Conservation (phyloP, 345 rosid species). For the Eucalyptus virginea region DNA sequence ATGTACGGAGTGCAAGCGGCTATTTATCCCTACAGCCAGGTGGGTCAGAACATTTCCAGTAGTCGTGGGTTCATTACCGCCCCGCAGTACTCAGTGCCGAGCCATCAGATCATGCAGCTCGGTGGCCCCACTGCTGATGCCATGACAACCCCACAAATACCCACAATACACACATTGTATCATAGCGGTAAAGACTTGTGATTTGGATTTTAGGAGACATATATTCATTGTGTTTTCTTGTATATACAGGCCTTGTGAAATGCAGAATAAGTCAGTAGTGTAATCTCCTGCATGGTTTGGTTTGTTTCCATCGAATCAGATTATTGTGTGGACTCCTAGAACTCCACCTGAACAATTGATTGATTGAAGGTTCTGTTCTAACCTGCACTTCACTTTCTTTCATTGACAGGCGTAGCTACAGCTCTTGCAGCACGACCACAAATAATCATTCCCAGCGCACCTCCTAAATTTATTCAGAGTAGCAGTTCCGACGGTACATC, state of each 20-base stretch:
- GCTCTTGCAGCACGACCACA: conserved; percentile 54
- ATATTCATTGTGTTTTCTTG: background rate
- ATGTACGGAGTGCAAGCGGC: conserved; percentile 82
- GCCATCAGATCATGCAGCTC: conserved; percentile 64
- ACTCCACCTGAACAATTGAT: background rate
- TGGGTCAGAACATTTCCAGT: conserved; percentile 59
- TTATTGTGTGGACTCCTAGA: background rate
- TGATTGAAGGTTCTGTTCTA: background rate
- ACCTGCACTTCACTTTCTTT: background rate
- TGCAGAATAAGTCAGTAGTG: background rate
- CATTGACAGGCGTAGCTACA: conserved; percentile 27
- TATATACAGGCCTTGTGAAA: background rate
- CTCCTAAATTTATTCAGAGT: conserved; percentile 71
- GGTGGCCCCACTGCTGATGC: conserved; percentile 42
- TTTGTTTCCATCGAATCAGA: background rate
- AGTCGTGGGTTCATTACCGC: conserved; percentile 26
- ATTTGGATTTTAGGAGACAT: background rate
- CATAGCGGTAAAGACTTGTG: conserved; percentile 29
- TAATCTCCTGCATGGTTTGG: background rate
- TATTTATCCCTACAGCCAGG: conserved; percentile 66
- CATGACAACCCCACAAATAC: conserved; percentile 49
- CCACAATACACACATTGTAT: conserved; percentile 67
- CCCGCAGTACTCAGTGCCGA: conserved; percentile 36
- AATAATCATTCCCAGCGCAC: conserved; percentile 50
- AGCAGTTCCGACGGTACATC: conserved; percentile 78